A percentile compares a stretch with the other conserved stretches of the same genome.
Conservation (phyloP, 2,329 filamentous ascomycete genomes). For the Pestalotiopsis sp. region DNA sequence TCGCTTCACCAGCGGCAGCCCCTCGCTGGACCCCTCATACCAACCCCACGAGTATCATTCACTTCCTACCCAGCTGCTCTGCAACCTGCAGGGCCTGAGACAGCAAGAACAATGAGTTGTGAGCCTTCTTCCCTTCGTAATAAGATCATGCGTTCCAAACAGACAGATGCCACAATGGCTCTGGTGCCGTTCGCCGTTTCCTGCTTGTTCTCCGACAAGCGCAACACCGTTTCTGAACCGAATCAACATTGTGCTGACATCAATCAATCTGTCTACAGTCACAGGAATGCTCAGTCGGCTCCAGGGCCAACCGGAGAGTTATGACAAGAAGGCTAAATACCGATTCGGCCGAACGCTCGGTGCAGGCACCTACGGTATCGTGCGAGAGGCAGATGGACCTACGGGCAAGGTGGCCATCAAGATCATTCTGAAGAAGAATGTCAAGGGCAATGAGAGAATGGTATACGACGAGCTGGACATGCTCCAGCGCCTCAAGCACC, state of each 20-base stretch:
- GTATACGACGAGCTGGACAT: conserved; percentile 96
- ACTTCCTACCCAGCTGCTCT: conserved; percentile 1
- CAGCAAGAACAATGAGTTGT: conserved; percentile 12
- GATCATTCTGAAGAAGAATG: conserved; percentile 99
- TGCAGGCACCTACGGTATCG: conserved; percentile 97
- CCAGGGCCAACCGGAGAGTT: conserved; percentile 94
- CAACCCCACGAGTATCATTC: conserved; percentile 6
- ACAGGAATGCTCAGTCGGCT: conserved; percentile 92
- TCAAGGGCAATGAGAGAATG: conserved; percentile 98
- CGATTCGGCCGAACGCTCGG: conserved; percentile 91
- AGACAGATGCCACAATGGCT: not conserved
- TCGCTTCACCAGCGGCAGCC: not conserved
- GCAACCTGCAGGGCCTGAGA: conserved; percentile 6
- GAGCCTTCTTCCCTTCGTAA: not conserved
- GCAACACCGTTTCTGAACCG: not conserved
- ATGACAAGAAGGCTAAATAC: conserved; percentile 97
- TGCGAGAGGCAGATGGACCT: conserved; percentile 87
- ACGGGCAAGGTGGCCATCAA: conserved; percentile 91
- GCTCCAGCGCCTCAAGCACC: conserved; percentile 87
- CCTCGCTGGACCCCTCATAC: not conserved
- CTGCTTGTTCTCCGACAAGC: not conserved
- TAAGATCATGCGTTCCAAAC: not conserved
- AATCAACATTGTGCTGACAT: conserved; percentile 7
- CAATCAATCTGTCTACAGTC: conserved; percentile 53
- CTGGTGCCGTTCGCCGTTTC: too few relatives aligned